Base-by-base conservation (phyloP, 768 basidiomycete genomes). In the Suillus clintonianus region DNA sequence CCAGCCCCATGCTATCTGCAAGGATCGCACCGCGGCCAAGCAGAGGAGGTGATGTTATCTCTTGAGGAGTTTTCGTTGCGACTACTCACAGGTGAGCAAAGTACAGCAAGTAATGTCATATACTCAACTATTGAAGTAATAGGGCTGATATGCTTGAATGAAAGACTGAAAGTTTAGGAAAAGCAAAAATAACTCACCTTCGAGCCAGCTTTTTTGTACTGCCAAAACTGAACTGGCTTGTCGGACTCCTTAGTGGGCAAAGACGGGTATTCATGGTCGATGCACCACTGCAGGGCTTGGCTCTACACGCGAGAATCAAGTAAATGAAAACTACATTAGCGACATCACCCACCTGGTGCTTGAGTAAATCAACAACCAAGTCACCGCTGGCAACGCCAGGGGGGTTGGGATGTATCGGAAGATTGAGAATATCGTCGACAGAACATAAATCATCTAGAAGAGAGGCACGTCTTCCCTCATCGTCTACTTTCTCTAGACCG, bases 181-280 rank as follows among this genome's bases (percentile, higher is more conserved):
- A 30, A 39, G 30, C 36, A 17, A n/a, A 24, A 22, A 42, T 10
- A 17, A 67, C 79, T 19, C 63, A 87, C 91, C 79, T 89, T 87
- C 56, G 72, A 70, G 0, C 80, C 82, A 34, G 74, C 79, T 70
- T 84, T 88, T 69, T 77, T 84, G 34, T 88, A 74, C 70, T 93
- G 88, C 95, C 95, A 97, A 69, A 97, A 95, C 74, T 97, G 95
- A 1, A 94, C 91, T 0, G 93, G 89, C 41, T 81, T 83, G 63
- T 95, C 94, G 0, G 74, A 72, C 57, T 88, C 86, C 37, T 78
- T 83, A 62, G 79, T 83, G 2, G 95, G 95, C 14, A 95, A 76
- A 43, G 76, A 74, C 0, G 95, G 95, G 69, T 92, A 87, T 74
- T 97, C 95, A 32, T 81, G 85, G 17, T 87, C 84, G 34, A 96